Evolutionary conservation across 2,329 filamentous ascomycete species (phyloP).

Genomic region (Paraconiothyrium sp.): DNA sequence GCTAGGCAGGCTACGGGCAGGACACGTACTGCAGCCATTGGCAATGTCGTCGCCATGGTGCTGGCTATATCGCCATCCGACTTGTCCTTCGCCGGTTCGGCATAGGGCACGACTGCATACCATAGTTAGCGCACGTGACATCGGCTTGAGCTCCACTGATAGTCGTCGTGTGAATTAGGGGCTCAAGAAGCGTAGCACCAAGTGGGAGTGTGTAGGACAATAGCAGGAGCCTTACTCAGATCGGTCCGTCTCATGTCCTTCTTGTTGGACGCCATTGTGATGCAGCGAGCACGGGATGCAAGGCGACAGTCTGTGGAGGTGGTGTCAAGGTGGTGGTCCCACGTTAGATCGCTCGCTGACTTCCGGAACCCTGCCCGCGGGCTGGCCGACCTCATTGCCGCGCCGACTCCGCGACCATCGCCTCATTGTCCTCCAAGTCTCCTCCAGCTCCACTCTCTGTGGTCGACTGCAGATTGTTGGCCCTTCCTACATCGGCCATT

Average conservation of each 20-base stretch:
- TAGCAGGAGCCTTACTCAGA: slow-evolving; percentile 65
- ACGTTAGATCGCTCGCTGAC: slow-evolving; percentile 16
- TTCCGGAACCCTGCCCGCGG: slow-evolving; percentile 18
- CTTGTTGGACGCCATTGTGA: slow-evolving; percentile 71
- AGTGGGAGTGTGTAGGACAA: not conserved
- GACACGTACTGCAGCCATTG: slow-evolving; percentile 81
- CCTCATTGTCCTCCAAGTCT: slow-evolving; percentile 18
- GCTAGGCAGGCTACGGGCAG: not conserved
- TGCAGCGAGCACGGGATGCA: slow-evolving; percentile 3
- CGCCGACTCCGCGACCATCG: slow-evolving; percentile 16
- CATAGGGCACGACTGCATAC: slow-evolving; percentile 82
- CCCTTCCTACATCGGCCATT: not conserved
- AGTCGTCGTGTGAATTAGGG: not conserved
- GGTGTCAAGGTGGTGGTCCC: slow-evolving; percentile 3
- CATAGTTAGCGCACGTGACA: slow-evolving; percentile 42
- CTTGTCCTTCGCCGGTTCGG: slow-evolving; percentile 74
- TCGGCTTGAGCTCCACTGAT: not conserved
- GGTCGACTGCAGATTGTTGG: not conserved
- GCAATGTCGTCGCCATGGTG: slow-evolving; percentile 79
- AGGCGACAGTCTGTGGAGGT: slow-evolving; percentile 19
- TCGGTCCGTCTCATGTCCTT: slow-evolving; percentile 81
- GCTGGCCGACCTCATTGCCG: slow-evolving; percentile 12
- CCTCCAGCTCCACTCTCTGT: not conserved
- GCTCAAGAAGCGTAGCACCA: not conserved
- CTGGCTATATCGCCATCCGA: slow-evolving; percentile 74